Conservation (phyloP, 208 protist species). For the Trypanosomatidae sp. region DNA sequence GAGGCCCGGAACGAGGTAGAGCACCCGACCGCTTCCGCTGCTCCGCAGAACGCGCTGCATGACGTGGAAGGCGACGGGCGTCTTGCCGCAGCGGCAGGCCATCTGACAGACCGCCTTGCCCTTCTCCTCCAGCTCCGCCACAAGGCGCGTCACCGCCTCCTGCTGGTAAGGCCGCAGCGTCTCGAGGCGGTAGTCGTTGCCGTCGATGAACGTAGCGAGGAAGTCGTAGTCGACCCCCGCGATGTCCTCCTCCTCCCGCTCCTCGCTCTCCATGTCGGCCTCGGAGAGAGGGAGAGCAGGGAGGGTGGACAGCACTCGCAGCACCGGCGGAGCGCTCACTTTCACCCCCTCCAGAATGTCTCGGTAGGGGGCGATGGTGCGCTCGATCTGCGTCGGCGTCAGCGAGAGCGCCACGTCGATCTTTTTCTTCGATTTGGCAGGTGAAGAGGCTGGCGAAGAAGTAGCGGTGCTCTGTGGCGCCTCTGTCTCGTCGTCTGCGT, state of each 20-base stretch:
- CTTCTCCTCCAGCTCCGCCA: constrained; percentile 30
- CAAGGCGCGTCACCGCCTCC: constrained; percentile 56
- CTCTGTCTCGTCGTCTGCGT: background rate
- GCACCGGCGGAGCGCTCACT: too few relatives aligned
- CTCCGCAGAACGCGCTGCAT: constrained; percentile 31
- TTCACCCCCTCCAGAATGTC: background rate
- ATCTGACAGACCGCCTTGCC: constrained; percentile 72
- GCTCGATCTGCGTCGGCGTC: too few relatives aligned
- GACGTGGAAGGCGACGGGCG: constrained; percentile 67
- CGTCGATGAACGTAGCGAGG: constrained; percentile 20
- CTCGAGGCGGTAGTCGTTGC: constrained; percentile 33
- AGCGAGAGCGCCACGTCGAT: too few relatives aligned
- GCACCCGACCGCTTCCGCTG: constrained; percentile 24
- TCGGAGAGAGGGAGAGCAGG: too few relatives aligned
- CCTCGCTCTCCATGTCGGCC: too few relatives aligned
- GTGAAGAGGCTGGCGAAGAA: too few relatives aligned
- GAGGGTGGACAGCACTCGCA: too few relatives aligned
- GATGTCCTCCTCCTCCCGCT: constrained; percentile 21
- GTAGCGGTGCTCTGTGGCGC: too few relatives aligned
- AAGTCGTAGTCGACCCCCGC: constrained; percentile 11
- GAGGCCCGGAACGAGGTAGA: constrained; percentile 78
- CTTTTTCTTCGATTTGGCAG: too few relatives aligned
- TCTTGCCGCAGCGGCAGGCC: constrained; percentile 82
- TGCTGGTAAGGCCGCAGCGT: constrained; percentile 62
- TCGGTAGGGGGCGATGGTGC: constrained; percentile 5